Evolutionary conservation across 1,284 basidiomycete species (phyloP).

Genomic region (Trichosporon coremiiforme): DNA sequence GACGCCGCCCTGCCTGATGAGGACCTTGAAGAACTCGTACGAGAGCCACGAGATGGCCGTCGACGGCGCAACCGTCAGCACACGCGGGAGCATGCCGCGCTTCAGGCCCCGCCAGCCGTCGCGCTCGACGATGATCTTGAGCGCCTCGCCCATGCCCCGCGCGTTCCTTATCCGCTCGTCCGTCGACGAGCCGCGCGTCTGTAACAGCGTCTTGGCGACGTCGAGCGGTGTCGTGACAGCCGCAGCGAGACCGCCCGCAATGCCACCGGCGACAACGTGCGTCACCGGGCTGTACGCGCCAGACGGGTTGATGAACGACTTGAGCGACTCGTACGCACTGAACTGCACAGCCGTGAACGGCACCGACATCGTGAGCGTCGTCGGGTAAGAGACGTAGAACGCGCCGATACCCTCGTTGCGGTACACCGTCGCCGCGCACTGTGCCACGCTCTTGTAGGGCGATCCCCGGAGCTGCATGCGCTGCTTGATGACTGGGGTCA

Average conservation of each 20-base stretch:
- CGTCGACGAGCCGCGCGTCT: conserved; percentile 82
- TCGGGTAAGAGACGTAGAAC: conserved; percentile 99
- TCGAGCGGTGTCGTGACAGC: conserved; percentile 96
- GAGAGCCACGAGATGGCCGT: conserved; percentile 97
- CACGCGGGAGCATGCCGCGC: conserved; percentile 85
- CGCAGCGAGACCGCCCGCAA: conserved; percentile 91
- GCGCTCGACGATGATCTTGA: conserved; percentile 80
- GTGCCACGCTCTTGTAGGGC: conserved; percentile 77
- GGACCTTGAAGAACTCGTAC: conserved; percentile 83
- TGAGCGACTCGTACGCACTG: conserved; percentile 93
- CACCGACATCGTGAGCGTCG: conserved; percentile 93
- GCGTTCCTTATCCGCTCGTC: conserved; percentile 83
- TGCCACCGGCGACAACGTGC: conserved; percentile 86
- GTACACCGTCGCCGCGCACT: conserved; percentile 80
- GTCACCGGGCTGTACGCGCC: conserved; percentile 86
- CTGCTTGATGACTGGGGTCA: conserved; percentile 86
- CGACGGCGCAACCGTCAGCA: conserved; percentile 94
- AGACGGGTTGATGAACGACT: conserved; percentile 80
- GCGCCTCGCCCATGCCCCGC: conserved; percentile 83
- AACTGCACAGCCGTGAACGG: conserved; percentile 99
- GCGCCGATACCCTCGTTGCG: conserved; percentile 81
- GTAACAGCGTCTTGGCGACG: conserved; percentile 85
- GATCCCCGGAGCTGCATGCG: conserved; percentile 97
- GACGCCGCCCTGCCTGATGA: conserved; percentile 48
- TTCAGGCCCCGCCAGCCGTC: conserved; percentile 85